Evolutionary conservation across 352 stramenopile genomes (phyloP).

Genomic region (Pythium rhizo-oryzae): DNA sequence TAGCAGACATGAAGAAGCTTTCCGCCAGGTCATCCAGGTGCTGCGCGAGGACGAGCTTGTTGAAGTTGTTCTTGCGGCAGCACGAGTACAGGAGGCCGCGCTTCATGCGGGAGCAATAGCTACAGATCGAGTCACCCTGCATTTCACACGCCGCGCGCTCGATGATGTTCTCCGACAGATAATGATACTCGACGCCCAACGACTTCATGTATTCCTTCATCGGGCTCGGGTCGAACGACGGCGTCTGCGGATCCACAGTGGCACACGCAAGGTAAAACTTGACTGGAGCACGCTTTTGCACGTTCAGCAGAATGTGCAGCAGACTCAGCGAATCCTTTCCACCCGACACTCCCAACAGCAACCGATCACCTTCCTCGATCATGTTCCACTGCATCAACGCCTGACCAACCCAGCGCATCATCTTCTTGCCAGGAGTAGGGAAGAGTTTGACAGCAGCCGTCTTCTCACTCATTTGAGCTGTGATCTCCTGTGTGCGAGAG

Average conservation of each 20-base stretch:
- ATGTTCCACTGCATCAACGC: slow-evolving; percentile 92
- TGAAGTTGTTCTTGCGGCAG: slow-evolving; percentile 37
- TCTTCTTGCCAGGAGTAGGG: slow-evolving; percentile 45
- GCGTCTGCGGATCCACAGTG: slow-evolving; percentile 95
- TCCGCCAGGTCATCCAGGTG: slow-evolving; percentile 96
- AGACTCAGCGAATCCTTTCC: slow-evolving; percentile 96
- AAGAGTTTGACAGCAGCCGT: slow-evolving; percentile 71
- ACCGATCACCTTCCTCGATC: slow-evolving; percentile 92
- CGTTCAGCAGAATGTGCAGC: slow-evolving; percentile 92
- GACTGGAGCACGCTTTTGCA: slow-evolving; percentile 88
- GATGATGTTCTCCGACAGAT: slow-evolving; percentile 88
- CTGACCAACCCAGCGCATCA: slow-evolving; percentile 56
- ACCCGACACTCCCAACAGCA: slow-evolving; percentile 93
- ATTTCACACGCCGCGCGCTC: slow-evolving; percentile 64
- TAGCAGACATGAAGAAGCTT: slow-evolving; percentile 96
- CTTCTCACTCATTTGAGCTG: slow-evolving; percentile 31
- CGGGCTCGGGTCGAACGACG: slow-evolving; percentile 93
- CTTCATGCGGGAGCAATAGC: slow-evolving; percentile 95
- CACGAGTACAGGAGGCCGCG: slow-evolving; percentile 55
- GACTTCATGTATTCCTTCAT: slow-evolving; percentile 94
- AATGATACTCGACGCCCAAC: slow-evolving; percentile 94
- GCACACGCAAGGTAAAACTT: slow-evolving; percentile 93
- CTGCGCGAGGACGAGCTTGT: slow-evolving; percentile 70
- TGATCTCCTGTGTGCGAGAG: slow-evolving; percentile 24
- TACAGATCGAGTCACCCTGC: slow-evolving; percentile 85